Conservation (phyloP, 2,329 filamentous ascomycete species). For the Aureobasidium sp. region DNA sequence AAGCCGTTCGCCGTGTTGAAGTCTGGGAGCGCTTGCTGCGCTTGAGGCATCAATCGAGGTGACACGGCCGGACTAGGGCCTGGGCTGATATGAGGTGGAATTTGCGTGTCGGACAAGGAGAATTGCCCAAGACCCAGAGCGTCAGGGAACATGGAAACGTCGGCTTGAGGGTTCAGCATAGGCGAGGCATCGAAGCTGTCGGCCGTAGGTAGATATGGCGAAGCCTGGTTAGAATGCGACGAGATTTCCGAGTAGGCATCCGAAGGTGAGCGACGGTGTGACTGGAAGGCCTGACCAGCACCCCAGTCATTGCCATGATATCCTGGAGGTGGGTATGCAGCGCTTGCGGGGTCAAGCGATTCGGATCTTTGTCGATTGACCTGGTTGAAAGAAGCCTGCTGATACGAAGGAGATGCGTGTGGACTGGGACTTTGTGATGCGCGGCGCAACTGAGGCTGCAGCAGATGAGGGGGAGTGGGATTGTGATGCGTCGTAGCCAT, state of each 20-base stretch:
- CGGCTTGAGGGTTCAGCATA: conserved; percentile 64
- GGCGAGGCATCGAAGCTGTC: conserved; percentile 85
- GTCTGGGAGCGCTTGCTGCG: conserved; percentile 46
- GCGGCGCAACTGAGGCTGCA: conserved; percentile 46
- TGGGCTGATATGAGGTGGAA: conserved; percentile 49
- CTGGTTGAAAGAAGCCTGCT: conserved; percentile 46
- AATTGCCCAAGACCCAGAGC: conserved; percentile 72
- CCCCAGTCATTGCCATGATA: conserved; percentile 49
- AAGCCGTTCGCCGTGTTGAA: conserved; percentile 41
- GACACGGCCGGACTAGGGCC: conserved; percentile 66
- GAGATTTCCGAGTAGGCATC: conserved; percentile 81
- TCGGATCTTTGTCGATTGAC: conserved; percentile 48
- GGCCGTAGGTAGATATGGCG: conserved; percentile 69
- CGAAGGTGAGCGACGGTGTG: conserved; percentile 80
- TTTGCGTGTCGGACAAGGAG: conserved; percentile 63
- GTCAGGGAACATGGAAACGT: conserved; percentile 67
- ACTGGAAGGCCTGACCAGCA: conserved; percentile 58
- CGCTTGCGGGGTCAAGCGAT: conserved; percentile 54
- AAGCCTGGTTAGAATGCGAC: conserved; percentile 65
- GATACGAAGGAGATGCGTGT: conserved; percentile 47
- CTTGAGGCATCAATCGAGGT: conserved; percentile 61
- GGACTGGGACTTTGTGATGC: conserved; percentile 48
- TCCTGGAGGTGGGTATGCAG: conserved; percentile 45
- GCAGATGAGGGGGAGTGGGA: conserved; percentile 50
- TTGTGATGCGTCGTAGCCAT: conserved; percentile 45